Percentiles rank a stretch among this genome's conserved stretches.
These are phyloP conservation scores for Aspergillus latus DNA, from an alignment of 2,329 filamentous ascomycete genomes.

Conservation along the genomic window DNA sequence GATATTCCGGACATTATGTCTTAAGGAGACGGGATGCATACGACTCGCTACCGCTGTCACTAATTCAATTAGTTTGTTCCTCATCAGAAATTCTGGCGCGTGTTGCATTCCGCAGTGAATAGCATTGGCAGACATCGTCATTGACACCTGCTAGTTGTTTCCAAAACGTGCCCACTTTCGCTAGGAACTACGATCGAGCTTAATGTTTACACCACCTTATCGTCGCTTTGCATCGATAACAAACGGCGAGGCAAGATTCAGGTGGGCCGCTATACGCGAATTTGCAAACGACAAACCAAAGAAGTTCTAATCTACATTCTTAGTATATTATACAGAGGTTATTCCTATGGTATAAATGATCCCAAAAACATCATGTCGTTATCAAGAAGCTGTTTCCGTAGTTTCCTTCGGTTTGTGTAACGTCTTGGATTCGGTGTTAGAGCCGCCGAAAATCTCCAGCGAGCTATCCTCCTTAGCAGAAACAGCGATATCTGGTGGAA, in stretches of 20 bases:
- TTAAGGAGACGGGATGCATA: too few relatives aligned
- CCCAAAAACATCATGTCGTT: neutral
- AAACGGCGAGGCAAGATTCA: too few relatives aligned
- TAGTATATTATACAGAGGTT: neutral
- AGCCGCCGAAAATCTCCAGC: neutral
- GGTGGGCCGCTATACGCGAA: too few relatives aligned
- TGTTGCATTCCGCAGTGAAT: too few relatives aligned
- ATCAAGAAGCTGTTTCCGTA: neutral
- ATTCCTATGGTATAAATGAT: neutral
- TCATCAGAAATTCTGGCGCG: too few relatives aligned
- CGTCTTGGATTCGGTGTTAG: neutral
- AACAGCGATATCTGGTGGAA: constrained; percentile 11
- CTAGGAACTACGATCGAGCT: too few relatives aligned
- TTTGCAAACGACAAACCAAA: neutral
- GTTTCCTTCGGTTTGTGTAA: neutral
- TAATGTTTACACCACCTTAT: too few relatives aligned
- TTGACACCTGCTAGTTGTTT: too few relatives aligned
- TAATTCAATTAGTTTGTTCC: neutral
- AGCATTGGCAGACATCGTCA: too few relatives aligned
- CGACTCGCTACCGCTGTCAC: neutral
- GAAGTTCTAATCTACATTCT: neutral
- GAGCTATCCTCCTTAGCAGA: neutral
- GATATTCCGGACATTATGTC: neutral
- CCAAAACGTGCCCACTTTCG: too few relatives aligned
- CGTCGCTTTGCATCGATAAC: too few relatives aligned